Conservation (phyloP, 768 basidiomycete genomes). For the Mycena kentingensis region DNA sequence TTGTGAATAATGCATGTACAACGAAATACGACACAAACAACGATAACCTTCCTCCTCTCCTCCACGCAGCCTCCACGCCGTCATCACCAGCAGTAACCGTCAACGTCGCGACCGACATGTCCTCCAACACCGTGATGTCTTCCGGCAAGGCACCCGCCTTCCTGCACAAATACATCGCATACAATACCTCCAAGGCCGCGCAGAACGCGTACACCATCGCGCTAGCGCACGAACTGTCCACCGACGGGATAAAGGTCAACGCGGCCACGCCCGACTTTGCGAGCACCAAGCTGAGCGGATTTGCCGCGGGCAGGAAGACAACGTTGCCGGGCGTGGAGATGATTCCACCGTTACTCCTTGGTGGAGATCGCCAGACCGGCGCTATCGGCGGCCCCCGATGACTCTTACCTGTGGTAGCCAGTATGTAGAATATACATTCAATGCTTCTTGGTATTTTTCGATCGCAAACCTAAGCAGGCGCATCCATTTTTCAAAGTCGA, state of each 20-base stretch:
- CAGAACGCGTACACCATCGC: conserved; percentile 61
- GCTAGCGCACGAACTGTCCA: conserved; percentile 61
- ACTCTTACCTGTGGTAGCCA: too few relatives aligned
- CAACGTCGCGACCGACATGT: conserved; percentile 47
- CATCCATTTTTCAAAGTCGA: too few relatives aligned
- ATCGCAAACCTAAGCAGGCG: too few relatives aligned
- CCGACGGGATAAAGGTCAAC: conserved; percentile 59
- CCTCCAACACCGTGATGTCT: conserved; percentile 42
- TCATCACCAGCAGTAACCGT: conserved; percentile 38
- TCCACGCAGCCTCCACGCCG: conserved; percentile 30
- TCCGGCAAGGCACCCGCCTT: conserved; percentile 28
- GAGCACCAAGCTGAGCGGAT: conserved; percentile 43
- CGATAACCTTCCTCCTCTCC: conserved; percentile 43
- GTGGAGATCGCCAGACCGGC: conserved; percentile 42
- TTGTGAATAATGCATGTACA: too few relatives aligned
- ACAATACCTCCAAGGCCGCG: conserved; percentile 74
- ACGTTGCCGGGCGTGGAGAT: conserved; percentile 34
- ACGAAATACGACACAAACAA: conserved; percentile 44
- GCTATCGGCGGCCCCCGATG: too few relatives aligned
- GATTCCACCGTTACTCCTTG: conserved; percentile 43
- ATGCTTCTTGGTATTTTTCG: too few relatives aligned
- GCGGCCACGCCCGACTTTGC: conserved; percentile 63
- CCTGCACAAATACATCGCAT: conserved; percentile 42
- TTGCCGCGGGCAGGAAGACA: conserved; percentile 39
- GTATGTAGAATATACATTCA: too few relatives aligned